Evolutionary conservation across 2,329 filamentous ascomycete genomes (phyloP), one percentile per base, ranked within the genome.

Genomic region (Akanthomyces muscarius): DNA sequence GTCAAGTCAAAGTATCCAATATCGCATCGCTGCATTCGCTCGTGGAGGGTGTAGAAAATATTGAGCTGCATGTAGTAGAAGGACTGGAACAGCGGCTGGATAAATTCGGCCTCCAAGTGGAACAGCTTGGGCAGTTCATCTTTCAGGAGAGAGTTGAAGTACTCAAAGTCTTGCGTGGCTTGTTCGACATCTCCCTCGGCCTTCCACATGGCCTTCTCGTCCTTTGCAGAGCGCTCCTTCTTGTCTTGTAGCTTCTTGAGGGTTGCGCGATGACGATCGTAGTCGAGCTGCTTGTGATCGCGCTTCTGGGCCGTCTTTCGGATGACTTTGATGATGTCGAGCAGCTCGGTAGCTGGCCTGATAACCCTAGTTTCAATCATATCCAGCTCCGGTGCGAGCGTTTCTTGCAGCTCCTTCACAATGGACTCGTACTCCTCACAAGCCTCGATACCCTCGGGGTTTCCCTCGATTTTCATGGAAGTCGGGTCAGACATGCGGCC

Each of bases 41-140:
- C 94, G 75, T 99, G 95, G 61, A 99, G 83, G 1, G 95, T 99
- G 78, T 99, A 99, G 76, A 98, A 99, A 68, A 99, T 91, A 76
- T 99, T 99, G 68, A 99, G 86, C 77, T 99, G 95, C 95, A 99
- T 99, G 81, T 98, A 99, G 79, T 99, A 99, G 80, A 99, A 99
- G 11, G 91, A 96, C 75, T 98, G 95, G 83, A 99, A 99, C 8
- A 99, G 86, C 3, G 95, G 95, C 69, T 91, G 89, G 75, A 99
- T 99, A 75, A 99, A 98, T 75, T 98, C 90, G 67, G 89, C 86
- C 76, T 99, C 95, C 21, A 99, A 86, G 8, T 80, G 76, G 76
- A 99, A 99, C 13, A 99, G 85, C 76, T 92, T 92, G 33, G 95
- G 95, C 66, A 99, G 81, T 78, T 99, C 95, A 21, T 96, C 91